Evolutionary conservation across 2,329 filamentous ascomycete genomes (phyloP), one percentile per base, ranked within the genome.

Genomic region (Fusarium tricinctum): DNA sequence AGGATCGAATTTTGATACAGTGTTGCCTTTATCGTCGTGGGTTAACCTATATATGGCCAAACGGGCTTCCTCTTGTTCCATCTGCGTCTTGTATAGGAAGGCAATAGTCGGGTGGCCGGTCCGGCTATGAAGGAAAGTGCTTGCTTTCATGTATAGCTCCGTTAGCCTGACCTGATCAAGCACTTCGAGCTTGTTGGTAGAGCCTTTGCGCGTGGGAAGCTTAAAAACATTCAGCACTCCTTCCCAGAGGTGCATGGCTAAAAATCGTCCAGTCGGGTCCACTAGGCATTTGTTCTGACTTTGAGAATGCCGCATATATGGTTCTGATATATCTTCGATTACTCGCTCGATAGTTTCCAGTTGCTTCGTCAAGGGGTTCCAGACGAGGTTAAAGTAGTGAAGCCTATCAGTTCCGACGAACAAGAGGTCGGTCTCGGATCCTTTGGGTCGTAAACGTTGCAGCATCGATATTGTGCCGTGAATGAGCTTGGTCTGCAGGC

Each of bases 351-450:
- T 76, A 0, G 84, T 87, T 10, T 86, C 82, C 4, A 91, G 78
- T 58, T 82, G 77, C 20, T 79, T 79, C 6, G 75, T 82, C 76
- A 86, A 79, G 1, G 85, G 74, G 72, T 97, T 89, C 94, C 96
- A 99, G 17, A 86, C 89, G 20, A 97, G 79, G 3, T 93, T 97
- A 78, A 98, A 97, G 81, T 97, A 98, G 74, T 94, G 90, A 72
- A 92, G 92, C 56, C 92, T 89, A 76, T 97, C 92, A 46, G 96
- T 99, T 49, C 94, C 95, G 58, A 99, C 87, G 76, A 99, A 97
- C 63, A 99, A 87, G 65, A 97, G 88, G 72, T 98, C 94, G 47
- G 90, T 93, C 7, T 85, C 80, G 28, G 90, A 89, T 71, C 92
- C 88, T 48, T 89, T 88, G 8, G 94, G 93, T 26, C 89, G 89